These are phyloP conservation scores for Hamamelis virginiana DNA, from an alignment of 164 flowering plant species.

Conservation along the genomic window DNA sequence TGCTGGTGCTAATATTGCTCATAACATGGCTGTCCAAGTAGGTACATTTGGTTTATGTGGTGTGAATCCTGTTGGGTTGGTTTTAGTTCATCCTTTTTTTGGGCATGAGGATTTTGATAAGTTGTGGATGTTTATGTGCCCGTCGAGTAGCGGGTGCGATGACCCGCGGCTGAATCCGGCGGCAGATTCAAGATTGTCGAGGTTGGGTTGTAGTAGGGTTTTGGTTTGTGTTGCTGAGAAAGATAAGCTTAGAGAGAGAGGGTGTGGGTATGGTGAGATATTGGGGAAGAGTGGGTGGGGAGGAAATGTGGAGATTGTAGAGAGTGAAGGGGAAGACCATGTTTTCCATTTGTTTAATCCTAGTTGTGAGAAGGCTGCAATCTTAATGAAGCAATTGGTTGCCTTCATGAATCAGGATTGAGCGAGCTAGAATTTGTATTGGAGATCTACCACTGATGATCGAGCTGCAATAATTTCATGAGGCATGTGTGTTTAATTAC, in stretches of 20 bases:
- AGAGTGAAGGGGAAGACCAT: slow-evolving; percentile 27
- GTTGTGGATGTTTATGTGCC: slow-evolving; percentile 11
- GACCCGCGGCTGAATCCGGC: slow-evolving; percentile 23
- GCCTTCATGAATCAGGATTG: not conserved
- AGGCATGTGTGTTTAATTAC: too few relatives aligned
- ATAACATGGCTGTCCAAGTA: slow-evolving; percentile 23
- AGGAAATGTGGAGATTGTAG: slow-evolving; percentile 29
- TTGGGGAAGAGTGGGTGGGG: slow-evolving; percentile 29
- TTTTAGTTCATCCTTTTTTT: slow-evolving; percentile 28
- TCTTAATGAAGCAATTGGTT: slow-evolving; percentile 4
- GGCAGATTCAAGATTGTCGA: slow-evolving; percentile 9
- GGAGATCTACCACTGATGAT: too few relatives aligned
- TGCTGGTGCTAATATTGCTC: slow-evolving; percentile 47
- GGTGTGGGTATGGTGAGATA: slow-evolving; percentile 18
- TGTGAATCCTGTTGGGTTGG: slow-evolving; percentile 19
- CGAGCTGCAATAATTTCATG: too few relatives aligned
- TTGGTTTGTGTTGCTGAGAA: slow-evolving; percentile 27
- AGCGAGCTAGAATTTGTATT: too few relatives aligned
- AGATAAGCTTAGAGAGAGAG: slow-evolving; percentile 24
- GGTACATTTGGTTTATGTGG: slow-evolving; percentile 24
- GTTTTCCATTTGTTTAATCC: slow-evolving; percentile 23
- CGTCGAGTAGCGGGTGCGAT: not conserved
- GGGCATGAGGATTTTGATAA: slow-evolving; percentile 1
- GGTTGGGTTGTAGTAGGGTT: slow-evolving; percentile 22
- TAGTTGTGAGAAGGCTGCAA: slow-evolving; percentile 11